Conservation (phyloP, 106 monocot genomes). For the Agapanthus africanus region DNA sequence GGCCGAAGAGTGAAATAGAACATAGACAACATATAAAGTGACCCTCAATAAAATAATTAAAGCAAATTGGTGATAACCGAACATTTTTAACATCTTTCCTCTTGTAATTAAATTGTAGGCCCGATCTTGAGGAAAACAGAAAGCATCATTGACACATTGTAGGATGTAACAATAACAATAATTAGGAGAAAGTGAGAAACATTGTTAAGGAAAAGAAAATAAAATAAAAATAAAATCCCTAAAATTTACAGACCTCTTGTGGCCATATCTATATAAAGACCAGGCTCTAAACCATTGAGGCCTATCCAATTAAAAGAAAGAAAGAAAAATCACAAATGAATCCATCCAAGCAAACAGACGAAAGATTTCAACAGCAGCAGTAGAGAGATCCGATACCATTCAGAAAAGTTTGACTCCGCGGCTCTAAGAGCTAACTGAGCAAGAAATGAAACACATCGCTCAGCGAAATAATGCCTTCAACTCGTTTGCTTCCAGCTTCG, state of each 20-base stretch:
- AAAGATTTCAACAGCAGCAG: neutral
- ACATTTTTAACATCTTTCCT: too few species aligned
- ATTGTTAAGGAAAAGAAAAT: neutral
- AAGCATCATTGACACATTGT: neutral
- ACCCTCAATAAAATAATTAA: too few species aligned
- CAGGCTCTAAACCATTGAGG: conserved; percentile 29
- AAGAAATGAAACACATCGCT: conserved; percentile 64
- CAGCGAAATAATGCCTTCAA: conserved; percentile 62
- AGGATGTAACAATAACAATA: conserved; percentile 1
- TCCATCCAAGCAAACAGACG: conserved; percentile 12
- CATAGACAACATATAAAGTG: too few species aligned
- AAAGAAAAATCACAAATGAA: conserved; percentile 19
- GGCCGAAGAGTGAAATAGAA: too few species aligned
- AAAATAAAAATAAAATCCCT: conserved; percentile 13
- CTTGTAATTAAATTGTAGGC: neutral
- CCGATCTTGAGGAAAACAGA: neutral
- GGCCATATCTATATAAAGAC: conserved; percentile 27
- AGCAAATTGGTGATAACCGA: too few species aligned
- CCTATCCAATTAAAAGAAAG: conserved; percentile 18
- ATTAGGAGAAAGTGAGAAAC: neutral
- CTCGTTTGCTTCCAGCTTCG: conserved; percentile 67
- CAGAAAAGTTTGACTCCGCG: neutral
- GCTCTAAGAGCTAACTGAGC: conserved; percentile 22
- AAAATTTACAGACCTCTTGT: conserved; percentile 37
- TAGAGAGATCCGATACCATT: neutral